Percentiles rank a stretch among this genome's conserved stretches.
These are phyloP conservation scores for carrot (Daucus carota) DNA, from an alignment of 129 eudicot species.

Conservation along the genomic window DH1_v3.0 NC_030389.2:31927001-31927500, in stretches of 20 bases:
- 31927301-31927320: slow-evolving; percentile 23
- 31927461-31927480: slow-evolving; percentile 36
- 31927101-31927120: too few relatives aligned
- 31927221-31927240: slow-evolving; percentile 38
- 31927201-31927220: too few relatives aligned
- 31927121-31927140: too few relatives aligned
- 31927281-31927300: slow-evolving; percentile 31
- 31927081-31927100: too few relatives aligned
- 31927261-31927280: slow-evolving; percentile 52
- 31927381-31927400: too few relatives aligned
- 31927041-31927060: too few relatives aligned
- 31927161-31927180: too few relatives aligned
- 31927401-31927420: slow-evolving; percentile 50
- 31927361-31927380: slow-evolving; percentile 19
- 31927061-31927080: too few relatives aligned
- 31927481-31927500: slow-evolving; percentile 33
- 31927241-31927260: slow-evolving; percentile 36
- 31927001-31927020: too few relatives aligned
- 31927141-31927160: too few relatives aligned
- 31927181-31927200: slow-evolving; percentile 38
- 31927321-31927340: slow-evolving; percentile 44
- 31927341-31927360: slow-evolving; percentile 37
- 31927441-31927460: slow-evolving; percentile 29
- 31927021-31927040: too few relatives aligned
- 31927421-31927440: slow-evolving; percentile 32